Percentiles rank a stretch among this genome's conserved stretches.
These are phyloP conservation scores for Miscanthus lutarioriparius DNA, from an alignment of 176 grass and related monocot species.

Conservation along the genomic window DNA sequence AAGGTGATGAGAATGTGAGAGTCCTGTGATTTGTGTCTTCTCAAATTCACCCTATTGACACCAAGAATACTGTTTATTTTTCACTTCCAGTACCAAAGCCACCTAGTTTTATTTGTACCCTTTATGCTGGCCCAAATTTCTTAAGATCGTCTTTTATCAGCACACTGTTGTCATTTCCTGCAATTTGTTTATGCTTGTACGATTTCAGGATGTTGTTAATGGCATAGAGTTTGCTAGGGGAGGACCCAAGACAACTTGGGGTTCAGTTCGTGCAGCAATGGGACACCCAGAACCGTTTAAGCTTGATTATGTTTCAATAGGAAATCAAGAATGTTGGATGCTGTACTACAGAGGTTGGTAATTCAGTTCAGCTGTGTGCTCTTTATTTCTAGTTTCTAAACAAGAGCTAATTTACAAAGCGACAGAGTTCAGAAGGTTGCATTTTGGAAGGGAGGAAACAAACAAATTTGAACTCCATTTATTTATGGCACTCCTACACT, in stretches of 20 bases:
- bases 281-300: conserved; percentile 84
- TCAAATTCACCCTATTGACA: background rate
- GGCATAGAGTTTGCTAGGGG: conserved; percentile 92
- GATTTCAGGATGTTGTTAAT: conserved; percentile 71
- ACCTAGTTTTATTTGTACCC: background rate
- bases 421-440: background rate
- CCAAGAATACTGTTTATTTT: background rate
- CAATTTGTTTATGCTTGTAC: conserved; percentile 22
- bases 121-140: background rate
- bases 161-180: background rate
- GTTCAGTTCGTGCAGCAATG: conserved; percentile 76
- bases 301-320: conserved; percentile 81
- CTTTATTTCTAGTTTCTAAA: background rate
- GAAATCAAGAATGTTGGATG: conserved; percentile 86
- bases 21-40: background rate
- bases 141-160: background rate
- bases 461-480: background rate
- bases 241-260: conserved; percentile 66
- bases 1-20: background rate
- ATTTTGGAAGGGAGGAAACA: background rate
- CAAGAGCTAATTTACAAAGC: background rate
- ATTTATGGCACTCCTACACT: background rate
- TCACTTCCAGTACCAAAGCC: background rate
- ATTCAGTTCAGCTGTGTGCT: background rate
- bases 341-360: conserved; percentile 74